phyloP scores from a whole-genome alignment of 331 rosid genomes.

The Quercus phellos region DNA sequence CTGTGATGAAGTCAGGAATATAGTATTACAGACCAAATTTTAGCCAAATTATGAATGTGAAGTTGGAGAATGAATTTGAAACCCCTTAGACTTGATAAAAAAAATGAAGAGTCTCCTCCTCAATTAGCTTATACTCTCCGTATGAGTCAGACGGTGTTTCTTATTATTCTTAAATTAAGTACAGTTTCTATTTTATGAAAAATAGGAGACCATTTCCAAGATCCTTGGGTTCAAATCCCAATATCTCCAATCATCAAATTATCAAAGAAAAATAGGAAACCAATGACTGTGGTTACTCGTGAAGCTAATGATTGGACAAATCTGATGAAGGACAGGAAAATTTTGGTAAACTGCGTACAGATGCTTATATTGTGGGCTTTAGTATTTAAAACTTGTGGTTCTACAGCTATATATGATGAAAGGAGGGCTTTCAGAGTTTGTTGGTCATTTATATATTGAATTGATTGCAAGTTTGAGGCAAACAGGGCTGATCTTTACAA shows the following conservation, averaged over 20 bases:
- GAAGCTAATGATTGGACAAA: too few species aligned
- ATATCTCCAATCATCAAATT: too few species aligned
- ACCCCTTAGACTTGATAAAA: background rate
- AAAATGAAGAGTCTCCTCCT: background rate
- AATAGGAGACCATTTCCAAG: too few species aligned
- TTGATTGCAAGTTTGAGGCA: background rate
- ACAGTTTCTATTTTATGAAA: background rate
- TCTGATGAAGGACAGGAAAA: too few species aligned
- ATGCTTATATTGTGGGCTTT: background rate
- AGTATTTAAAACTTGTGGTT: background rate
- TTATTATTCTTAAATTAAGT: background rate
- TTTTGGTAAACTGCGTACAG: background rate
- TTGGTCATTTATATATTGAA: background rate
- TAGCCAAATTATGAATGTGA: background rate
- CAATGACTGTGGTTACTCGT: too few species aligned
- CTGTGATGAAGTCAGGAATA: background rate
- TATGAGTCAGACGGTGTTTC: background rate
- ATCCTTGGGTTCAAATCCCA: too few species aligned
- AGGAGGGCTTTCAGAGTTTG: background rate
- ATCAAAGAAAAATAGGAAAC: too few species aligned
- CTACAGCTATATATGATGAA: background rate
- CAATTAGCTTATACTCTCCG: background rate
- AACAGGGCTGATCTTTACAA: background rate
- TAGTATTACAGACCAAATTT: background rate
- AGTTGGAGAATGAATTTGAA: background rate